Percentiles rank a stretch among this genome's conserved stretches.
phyloP scores from a whole-genome alignment of 768 basidiomycete genomes.

The Leccinellum rugosiceps region DNA sequence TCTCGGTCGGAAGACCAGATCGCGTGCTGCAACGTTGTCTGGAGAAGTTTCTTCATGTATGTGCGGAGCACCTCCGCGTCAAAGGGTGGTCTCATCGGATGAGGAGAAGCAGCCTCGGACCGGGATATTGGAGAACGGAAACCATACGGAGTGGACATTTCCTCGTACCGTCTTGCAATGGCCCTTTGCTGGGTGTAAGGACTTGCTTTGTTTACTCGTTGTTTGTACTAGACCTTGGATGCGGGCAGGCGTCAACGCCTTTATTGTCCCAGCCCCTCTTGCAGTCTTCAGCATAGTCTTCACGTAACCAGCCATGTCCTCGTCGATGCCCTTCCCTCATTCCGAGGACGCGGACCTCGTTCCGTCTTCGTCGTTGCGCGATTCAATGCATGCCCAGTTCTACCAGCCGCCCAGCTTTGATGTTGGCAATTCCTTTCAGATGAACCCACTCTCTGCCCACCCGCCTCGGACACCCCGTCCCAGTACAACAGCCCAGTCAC shows the following conservation, averaged over 20 bases:
- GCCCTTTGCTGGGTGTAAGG: background rate
- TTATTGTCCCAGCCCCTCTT: background rate
- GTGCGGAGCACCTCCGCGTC: conserved; percentile 69
- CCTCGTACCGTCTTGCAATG: background rate
- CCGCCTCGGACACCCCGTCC: conserved; percentile 71
- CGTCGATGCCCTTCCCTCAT: conserved; percentile 62
- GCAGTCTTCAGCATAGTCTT: background rate
- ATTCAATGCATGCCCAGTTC: conserved; percentile 44
- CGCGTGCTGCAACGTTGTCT: conserved; percentile 60
- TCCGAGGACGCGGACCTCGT: conserved; percentile 36
- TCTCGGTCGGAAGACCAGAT: conserved; percentile 73
- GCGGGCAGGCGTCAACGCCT: background rate
- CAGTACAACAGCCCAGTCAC: conserved; percentile 24
- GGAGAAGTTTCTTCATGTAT: conserved; percentile 81
- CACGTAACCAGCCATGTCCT: conserved; percentile 42
- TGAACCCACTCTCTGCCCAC: conserved; percentile 78
- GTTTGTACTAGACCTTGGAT: conserved; percentile 16
- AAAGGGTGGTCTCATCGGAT: conserved; percentile 51
- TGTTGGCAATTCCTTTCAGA: conserved; percentile 61
- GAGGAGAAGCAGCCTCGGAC: conserved; percentile 53
- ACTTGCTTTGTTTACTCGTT: conserved; percentile 24
- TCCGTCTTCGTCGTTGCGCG: conserved; percentile 36
- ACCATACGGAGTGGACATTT: conserved; percentile 32
- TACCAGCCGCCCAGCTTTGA: conserved; percentile 58
- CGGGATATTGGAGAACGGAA: conserved; percentile 62